Percentiles rank a stretch among this genome's conserved stretches.
Conservation (phyloP, 768 basidiomycete species). For the Tulasnella sp. region DNA sequence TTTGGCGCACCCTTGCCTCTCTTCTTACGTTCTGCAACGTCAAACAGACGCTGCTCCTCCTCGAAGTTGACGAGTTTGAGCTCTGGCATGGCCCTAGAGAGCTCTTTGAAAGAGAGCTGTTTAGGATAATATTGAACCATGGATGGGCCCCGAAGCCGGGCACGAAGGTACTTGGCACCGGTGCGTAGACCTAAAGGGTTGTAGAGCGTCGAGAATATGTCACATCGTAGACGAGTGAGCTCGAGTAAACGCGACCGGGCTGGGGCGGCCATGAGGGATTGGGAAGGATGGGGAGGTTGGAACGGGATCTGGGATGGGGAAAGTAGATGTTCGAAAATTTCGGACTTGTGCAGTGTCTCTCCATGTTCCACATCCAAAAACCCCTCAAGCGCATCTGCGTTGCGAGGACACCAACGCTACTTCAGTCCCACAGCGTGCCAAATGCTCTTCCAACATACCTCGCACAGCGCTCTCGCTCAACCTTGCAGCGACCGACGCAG, state of each 20-base stretch:
- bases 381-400: background rate
- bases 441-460: background rate
- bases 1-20: constrained; percentile 82
- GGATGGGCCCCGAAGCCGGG: constrained; percentile 75
- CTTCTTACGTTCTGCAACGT: constrained; percentile 62
- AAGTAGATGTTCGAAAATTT: constrained; percentile 26
- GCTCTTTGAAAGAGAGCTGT: constrained; percentile 50
- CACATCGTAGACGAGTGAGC: constrained; percentile 61
- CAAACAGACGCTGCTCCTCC: constrained; percentile 64
- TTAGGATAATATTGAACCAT: constrained; percentile 80
- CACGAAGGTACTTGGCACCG: constrained; percentile 87
- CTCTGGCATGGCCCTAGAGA: constrained; percentile 53
- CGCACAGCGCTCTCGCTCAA: background rate
- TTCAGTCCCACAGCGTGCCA: background rate
- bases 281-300: background rate
- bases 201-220: constrained; percentile 81
- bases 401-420: background rate
- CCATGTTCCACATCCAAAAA: constrained; percentile 11
- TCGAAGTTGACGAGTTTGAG: constrained; percentile 55
- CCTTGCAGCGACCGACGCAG: background rate
- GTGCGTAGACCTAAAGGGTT: constrained; percentile 79
- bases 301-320: background rate
- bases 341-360: background rate
- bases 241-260: constrained; percentile 48
- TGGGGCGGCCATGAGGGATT: constrained; percentile 15